phyloP scores from a whole-genome alignment of 1,284 basidiomycete genomes.

The Cutaneotrichosporon mucoides region DNA sequence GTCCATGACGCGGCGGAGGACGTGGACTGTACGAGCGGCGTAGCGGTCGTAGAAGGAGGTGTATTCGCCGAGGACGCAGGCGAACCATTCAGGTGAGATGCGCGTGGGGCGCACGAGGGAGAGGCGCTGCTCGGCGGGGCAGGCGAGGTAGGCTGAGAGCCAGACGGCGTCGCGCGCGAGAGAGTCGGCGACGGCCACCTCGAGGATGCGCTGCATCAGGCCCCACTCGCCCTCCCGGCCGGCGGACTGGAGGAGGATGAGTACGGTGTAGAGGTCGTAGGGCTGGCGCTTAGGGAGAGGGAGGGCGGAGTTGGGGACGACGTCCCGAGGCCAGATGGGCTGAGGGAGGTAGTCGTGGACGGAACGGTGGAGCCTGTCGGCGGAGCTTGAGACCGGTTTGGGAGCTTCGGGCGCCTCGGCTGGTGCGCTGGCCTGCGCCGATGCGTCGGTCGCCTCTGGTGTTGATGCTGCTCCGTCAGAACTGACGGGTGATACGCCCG shows the following conservation, averaged over 20 bases:
- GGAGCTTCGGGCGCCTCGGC: too few species aligned
- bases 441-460: neutral
- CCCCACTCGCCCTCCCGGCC: neutral
- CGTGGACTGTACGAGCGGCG: neutral
- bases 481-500: too few species aligned
- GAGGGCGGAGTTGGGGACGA: neutral
- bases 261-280: neutral
- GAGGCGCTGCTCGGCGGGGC: neutral
- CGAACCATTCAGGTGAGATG: slow-evolving; percentile 18
- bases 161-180: slow-evolving; percentile 4
- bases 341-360: slow-evolving; percentile 8
- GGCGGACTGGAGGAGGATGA: slow-evolving; percentile 1
- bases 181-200: slow-evolving; percentile 3
- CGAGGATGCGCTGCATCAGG: slow-evolving; percentile 11
- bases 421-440: too few species aligned
- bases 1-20: neutral
- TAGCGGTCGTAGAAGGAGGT: neutral
- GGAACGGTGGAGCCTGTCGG: neutral
- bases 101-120: slow-evolving; percentile 4
- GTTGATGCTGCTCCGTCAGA: neutral
- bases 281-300: neutral
- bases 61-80: slow-evolving; percentile 1
- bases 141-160: slow-evolving; percentile 11
- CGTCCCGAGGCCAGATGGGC: neutral
- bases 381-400: too few species aligned